Base-by-base conservation (phyloP, 2,329 filamentous ascomycete species). In the Didymella pomorum region DNA sequence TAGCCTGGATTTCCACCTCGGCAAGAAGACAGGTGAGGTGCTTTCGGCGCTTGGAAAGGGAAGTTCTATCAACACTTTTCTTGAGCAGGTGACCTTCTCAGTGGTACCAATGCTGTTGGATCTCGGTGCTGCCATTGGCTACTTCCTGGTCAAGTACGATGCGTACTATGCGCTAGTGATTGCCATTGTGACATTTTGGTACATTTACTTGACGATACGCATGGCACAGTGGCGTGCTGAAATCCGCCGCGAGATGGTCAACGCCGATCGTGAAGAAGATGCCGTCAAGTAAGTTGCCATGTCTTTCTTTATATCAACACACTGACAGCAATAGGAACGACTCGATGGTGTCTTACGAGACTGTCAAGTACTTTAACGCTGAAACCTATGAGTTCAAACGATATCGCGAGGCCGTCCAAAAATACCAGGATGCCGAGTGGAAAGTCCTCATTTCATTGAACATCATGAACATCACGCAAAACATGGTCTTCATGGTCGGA, bases 311-410 rank as follows among this genome's bases (percentile, higher is more conserved):
- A 9, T 7, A 10, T 29, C 25, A 26, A 21, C 10, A 14, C 9
- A 49, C 73, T 78, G 64, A 78, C 64, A 25, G 31, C 2, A 41
- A 12, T 62, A 86, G 83, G 79, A 98, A 97, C 74, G 95, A 99
- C 76, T 98, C 95, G 0, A 95, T 99, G 81, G 93, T 95, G 62
- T 96, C 93, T n/a, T 99, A 98, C 76, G 95, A 99, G 80, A 88
- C 86, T 1, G 86, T 88, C 43, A 87, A 88, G 64, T 86, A 88
- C 69, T 88, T 87, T 75, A 87, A 86, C 62, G 86, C 86, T 18
- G 83, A 87, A 60, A 76, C 76, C 1, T 83, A 84, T 60, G 86
- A 88, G 67, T 86, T 86, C 41, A 79, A 82, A 50, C 79, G 84
- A 7, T 88, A 87, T 68, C 81, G 79, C 28, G 76, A 82, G 21